Evolutionary conservation across 1,139 yeast genomes (phyloP), one percentile per base, ranked within the genome.

Genomic region (Kodamaea derodonti): DNA sequence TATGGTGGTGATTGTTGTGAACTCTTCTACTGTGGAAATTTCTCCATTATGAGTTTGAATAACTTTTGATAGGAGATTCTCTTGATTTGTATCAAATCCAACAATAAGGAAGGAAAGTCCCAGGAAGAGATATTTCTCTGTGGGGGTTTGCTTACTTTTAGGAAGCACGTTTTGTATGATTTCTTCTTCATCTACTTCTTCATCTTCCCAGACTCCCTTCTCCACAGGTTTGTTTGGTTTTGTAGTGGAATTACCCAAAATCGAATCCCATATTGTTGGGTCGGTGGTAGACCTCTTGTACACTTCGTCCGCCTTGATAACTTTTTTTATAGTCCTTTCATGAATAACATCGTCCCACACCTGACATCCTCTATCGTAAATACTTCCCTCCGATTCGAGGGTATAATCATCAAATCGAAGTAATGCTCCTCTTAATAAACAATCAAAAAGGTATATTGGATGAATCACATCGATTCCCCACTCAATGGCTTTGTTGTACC

Each of bases 391-490:
- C 83, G 84, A 76, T 13, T 14, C 17, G 16, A 65, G 43, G 12
- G 45, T 70, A 46, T 74, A 78, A 35, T 69, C 68, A 15, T 62
- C 59, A 33, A 63, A 65, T 20, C 72, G 73, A 33, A 86, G 54
- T 2, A 77, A 65, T 0, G 86, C 87, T 3, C 74, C 76, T 41
- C 95, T 62, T 30, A 66, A 61, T 3, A 77, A 52, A 31, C 85
- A 76, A 52, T 85, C 86, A 14, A 71, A 48, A 3, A 88, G 56
- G 94, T 95, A 88, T 34, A 75, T 59, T 0, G 94, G 92, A 51
- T 84, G 88, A 3, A 86, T 75, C 1, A 80, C 72, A 1, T 85
- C 83, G 3, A 80, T 73, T 4, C 65, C 66, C 90, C 92, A 82
- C 48, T 78, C 79, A 6, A 66, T 38, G 1, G 92, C 88, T 52